Evolutionary conservation across 495 filamentous ascomycete species (phyloP), one percentile per base, ranked within the genome.

Genomic region (Hamigera avellanea): DNA sequence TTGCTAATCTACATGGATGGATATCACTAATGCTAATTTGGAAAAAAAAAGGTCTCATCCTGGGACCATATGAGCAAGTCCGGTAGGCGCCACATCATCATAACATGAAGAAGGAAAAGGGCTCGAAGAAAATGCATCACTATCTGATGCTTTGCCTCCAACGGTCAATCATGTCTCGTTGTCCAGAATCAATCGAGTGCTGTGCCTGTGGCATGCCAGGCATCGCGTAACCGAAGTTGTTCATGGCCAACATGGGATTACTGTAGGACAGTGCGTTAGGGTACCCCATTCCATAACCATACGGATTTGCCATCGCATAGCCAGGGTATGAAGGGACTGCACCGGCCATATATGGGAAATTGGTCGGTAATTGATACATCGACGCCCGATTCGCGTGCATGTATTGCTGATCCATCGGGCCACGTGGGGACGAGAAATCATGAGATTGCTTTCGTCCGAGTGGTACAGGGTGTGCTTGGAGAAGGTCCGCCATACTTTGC

Each of bases 121-220:
- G 36, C 38, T 14, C 6, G 37, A 42, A 40, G 12, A 39, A 35
- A 18, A 10, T 35, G 40, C 13, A 35, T 26, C 14, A 28, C 46
- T 44, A 64, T 19, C 49, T 49, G 32, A 95, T 74, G 46, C 85
- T 83, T 60, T 85, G 78, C 48, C 89, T 74, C 89, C 89, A 96
- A 40, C 80, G 72, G 59, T 96, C 86, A 48, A 96, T 86, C 62
- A 83, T 73, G 36, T 83, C 83, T 49, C 75, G 70, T 51, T 83
- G 81, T 21, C 59, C 66, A n/a, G 67, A 61, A 35, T 76, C 70
- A 40, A 70, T 46, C 15, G 45, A 42, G 4, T 23, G 21, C 21
- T 55, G 48, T 28, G 46, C 44, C 7, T 46, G 39, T 0, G 59
- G 61, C 47, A 49, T 54, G 14, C 27, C 27, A 0, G 59, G 61